phyloP scores from a whole-genome alignment of 2,329 filamentous ascomycete genomes.

The Alternaria alternata region DNA sequence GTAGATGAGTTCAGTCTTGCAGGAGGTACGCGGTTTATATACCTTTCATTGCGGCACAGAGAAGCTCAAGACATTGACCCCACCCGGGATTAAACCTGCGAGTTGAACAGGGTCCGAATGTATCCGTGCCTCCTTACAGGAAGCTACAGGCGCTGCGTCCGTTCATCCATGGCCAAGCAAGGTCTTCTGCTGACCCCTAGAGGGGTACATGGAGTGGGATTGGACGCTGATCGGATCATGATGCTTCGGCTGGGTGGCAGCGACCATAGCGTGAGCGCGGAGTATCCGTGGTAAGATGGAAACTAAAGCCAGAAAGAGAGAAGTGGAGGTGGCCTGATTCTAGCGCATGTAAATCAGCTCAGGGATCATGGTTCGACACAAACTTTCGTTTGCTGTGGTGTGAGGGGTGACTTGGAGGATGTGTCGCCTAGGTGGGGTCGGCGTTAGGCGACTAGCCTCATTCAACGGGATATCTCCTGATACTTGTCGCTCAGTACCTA shows the following conservation, averaged over 20 bases:
- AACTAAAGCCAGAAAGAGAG: constrained; percentile 13
- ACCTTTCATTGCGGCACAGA: constrained; percentile 13
- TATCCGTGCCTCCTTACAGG: constrained; percentile 18
- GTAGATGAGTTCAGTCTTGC: constrained; percentile 1
- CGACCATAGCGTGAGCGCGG: constrained; percentile 25
- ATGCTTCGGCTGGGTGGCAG: constrained; percentile 42
- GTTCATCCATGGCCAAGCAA: constrained; percentile 31
- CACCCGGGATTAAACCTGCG: constrained; percentile 13
- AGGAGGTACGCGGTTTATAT: constrained; percentile 30
- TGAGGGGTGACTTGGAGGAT: constrained; percentile 29
- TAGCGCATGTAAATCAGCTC: constrained; percentile 22
- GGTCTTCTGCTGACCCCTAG: constrained; percentile 29
- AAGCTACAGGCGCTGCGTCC: constrained; percentile 23
- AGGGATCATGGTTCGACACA: constrained; percentile 15
- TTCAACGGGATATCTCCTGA: constrained; percentile 35
- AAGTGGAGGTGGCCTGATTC: constrained; percentile 26
- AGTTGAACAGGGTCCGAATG: constrained; percentile 18
- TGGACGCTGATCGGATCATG: constrained; percentile 43
- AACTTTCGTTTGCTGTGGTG: constrained; percentile 27
- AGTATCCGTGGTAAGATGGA: constrained; percentile 12
- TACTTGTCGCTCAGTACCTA: constrained; percentile 19
- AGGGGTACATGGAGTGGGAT: constrained; percentile 31
- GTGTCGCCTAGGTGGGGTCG: constrained; percentile 27
- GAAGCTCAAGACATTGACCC: constrained; percentile 21
- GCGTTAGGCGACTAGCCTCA: constrained; percentile 23